Conservation (phyloP, 2,329 filamentous ascomycete species). For the Ophiocordyceps camponoti-leonardi region DNA sequence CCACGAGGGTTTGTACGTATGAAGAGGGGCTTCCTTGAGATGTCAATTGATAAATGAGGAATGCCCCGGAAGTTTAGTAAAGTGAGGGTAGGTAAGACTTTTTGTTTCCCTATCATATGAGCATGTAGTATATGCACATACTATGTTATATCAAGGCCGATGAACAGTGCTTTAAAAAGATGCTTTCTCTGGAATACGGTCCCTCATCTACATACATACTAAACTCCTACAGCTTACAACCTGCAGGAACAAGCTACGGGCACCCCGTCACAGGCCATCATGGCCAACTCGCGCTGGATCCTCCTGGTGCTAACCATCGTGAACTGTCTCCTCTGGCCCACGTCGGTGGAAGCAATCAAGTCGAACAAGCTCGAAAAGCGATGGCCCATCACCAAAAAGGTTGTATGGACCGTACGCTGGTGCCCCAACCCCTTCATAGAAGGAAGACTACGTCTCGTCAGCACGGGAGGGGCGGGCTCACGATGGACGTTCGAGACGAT, state of each 20-base stretch:
- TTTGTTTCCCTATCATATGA: neutral
- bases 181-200: too few species aligned
- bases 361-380: neutral
- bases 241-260: too few species aligned
- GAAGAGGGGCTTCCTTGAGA: too few species aligned
- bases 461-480: too few species aligned
- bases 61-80: neutral
- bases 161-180: too few species aligned
- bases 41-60: neutral
- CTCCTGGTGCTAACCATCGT: neutral
- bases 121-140: too few species aligned
- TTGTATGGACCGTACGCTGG: neutral
- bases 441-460: neutral
- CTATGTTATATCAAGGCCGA: too few species aligned
- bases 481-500: neutral
- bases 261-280: neutral
- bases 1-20: too few species aligned
- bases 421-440: neutral
- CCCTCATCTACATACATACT: too few species aligned
- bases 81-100: neutral
- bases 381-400: neutral
- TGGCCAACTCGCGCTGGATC: neutral
- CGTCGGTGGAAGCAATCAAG: neutral
- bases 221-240: too few species aligned
- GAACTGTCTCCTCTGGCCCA: neutral